phyloP scores from a whole-genome alignment of 2,329 filamentous ascomycete species.

The Helotiales sp. region DNA sequence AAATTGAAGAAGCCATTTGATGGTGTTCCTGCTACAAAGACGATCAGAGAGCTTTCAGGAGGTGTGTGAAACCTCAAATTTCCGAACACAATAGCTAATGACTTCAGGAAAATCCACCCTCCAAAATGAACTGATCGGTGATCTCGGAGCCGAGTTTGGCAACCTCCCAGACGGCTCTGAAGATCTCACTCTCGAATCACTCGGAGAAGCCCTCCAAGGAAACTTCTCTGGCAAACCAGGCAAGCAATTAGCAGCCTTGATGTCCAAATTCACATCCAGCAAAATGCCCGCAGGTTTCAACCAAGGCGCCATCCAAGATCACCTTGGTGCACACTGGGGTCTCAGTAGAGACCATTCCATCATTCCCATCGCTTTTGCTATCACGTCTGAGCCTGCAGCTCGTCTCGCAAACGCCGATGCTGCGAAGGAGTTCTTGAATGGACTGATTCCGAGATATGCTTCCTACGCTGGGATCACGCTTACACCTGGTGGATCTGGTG shows the following conservation, averaged over 20 bases:
- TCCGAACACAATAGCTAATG: background rate
- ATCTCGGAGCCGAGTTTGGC: conserved; percentile 6
- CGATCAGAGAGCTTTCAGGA: conserved; percentile 3
- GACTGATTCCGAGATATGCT: background rate
- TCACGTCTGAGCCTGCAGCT: conserved; percentile 25
- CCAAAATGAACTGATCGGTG: conserved; percentile 13
- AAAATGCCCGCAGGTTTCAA: conserved; percentile 36
- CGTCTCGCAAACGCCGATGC: background rate
- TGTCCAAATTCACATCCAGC: conserved; percentile 26
- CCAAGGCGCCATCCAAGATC: conserved; percentile 20
- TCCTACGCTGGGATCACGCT: background rate
- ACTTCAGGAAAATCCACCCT: conserved; percentile 9
- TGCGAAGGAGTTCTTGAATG: background rate
- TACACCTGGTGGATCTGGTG: background rate
- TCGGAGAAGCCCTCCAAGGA: background rate
- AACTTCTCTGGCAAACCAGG: conserved; percentile 12
- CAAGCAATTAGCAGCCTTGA: conserved; percentile 4
- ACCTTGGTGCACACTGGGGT: conserved; percentile 32
- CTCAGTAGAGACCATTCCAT: conserved; percentile 24
- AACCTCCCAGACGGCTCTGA: conserved; percentile 3
- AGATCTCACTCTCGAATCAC: background rate
- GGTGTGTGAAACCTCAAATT: background rate
- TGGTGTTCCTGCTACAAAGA: background rate
- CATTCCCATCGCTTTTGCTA: conserved; percentile 27
- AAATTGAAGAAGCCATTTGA: conserved; percentile 7